Evolutionary conservation across 2,329 filamentous ascomycete genomes (phyloP).

Genomic region (Fusarium robinianum): DNA sequence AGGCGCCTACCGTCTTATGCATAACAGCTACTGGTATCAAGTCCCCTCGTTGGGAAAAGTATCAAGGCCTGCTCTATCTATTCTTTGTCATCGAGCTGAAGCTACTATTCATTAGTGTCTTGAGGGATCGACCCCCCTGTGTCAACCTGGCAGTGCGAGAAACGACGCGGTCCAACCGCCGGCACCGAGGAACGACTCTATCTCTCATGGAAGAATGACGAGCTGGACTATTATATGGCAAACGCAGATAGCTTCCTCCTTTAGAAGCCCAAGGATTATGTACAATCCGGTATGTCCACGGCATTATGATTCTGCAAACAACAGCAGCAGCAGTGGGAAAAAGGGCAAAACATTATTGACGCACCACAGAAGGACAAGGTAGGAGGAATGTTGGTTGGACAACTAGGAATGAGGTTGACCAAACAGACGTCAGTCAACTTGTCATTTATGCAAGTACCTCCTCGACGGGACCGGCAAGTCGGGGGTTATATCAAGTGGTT

Average conservation of each 20-base stretch:
- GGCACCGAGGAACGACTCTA: slow-evolving; percentile 41
- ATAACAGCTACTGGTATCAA: neutral
- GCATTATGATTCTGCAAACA: too few species aligned
- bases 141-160: slow-evolving; percentile 37
- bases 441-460: too few species aligned
- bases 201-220: slow-evolving; percentile 42
- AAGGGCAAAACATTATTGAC: too few species aligned
- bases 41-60: too few species aligned
- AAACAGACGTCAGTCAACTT: too few species aligned
- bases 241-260: slow-evolving; percentile 39
- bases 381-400: too few species aligned
- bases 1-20: too few species aligned
- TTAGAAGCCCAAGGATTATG: slow-evolving; percentile 34
- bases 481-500: too few species aligned
- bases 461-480: too few species aligned
- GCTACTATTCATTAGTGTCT: slow-evolving; percentile 46
- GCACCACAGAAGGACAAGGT: too few species aligned
- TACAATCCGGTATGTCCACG: slow-evolving; percentile 39
- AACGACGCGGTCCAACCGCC: slow-evolving; percentile 39
- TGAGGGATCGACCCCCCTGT: slow-evolving; percentile 40
- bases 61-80: slow-evolving; percentile 1
- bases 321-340: too few species aligned
- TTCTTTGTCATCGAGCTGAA: slow-evolving; percentile 28
- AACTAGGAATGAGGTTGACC: too few species aligned
- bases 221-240: slow-evolving; percentile 38